A percentile compares a stretch with the other conserved stretches of the same genome.
These are phyloP conservation scores for Phylloporus arenicola DNA, from an alignment of 768 basidiomycete species.

Conservation along the genomic window DNA sequence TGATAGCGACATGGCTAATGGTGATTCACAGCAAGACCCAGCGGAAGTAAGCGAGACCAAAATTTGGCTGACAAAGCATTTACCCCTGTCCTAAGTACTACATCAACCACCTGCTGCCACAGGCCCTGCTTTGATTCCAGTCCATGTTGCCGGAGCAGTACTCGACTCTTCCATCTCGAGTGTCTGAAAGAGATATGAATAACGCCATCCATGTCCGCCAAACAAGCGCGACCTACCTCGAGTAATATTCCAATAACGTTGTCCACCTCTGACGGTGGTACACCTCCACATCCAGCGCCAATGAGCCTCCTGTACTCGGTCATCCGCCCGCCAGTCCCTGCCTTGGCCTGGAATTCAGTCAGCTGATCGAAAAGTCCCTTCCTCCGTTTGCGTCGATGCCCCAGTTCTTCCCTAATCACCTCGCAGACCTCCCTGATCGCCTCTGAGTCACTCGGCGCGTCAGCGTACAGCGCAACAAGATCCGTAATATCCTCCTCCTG, in stretches of 20 bases:
- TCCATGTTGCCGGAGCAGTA: constrained; percentile 44
- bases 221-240: constrained; percentile 49
- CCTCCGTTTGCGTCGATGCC: constrained; percentile 60
- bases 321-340: constrained; percentile 87
- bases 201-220: neutral
- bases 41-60: neutral
- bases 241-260: constrained; percentile 77
- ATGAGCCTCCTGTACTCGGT: constrained; percentile 85
- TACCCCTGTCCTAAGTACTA: neutral
- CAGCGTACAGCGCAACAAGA: constrained; percentile 50
- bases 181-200: constrained; percentile 42
- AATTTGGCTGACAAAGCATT: constrained; percentile 18
- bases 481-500: constrained; percentile 60
- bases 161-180: constrained; percentile 79
- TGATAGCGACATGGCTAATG: constrained; percentile 25
- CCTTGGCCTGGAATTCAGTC: constrained; percentile 79
- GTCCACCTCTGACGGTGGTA: constrained; percentile 84
- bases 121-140: constrained; percentile 24
- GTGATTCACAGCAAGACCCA: neutral
- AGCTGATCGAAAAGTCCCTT: constrained; percentile 69
- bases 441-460: constrained; percentile 54
- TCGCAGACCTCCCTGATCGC: constrained; percentile 53
- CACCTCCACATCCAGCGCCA: constrained; percentile 83
- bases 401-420: constrained; percentile 57
- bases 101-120: constrained; percentile 21